Evolutionary conservation across 129 eudicot species (phyloP).

Genomic region (Scalesia atractyloides): DNA sequence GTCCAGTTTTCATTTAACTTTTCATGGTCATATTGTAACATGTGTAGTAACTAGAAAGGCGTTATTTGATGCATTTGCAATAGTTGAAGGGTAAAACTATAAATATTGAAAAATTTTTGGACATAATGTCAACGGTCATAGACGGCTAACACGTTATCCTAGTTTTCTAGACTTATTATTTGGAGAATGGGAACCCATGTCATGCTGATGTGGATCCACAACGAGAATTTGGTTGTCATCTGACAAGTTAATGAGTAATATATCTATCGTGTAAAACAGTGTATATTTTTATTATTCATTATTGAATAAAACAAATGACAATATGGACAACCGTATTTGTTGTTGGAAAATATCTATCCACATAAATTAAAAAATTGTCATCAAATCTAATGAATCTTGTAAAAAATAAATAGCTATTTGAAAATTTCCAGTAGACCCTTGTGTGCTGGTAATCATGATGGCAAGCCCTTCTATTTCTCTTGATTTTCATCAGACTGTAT

Average conservation of each 20-base stretch:
- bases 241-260: not conserved
- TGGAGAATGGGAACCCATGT: slow-evolving; percentile 1
- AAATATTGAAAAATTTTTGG: slow-evolving; percentile 8
- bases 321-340: not conserved
- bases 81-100: not conserved
- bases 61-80: not conserved
- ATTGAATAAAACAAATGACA: not conserved
- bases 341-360: not conserved
- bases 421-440: no score
- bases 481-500: no score
- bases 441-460: no score
- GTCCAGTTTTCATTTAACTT: not conserved
- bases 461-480: no score
- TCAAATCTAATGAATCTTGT: not conserved
- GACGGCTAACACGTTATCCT: slow-evolving; percentile 5
- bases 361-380: not conserved
- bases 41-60: not conserved
- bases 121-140: slow-evolving; percentile 18
- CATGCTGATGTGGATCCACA: slow-evolving; percentile 35
- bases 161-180: not conserved
- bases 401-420: no score
- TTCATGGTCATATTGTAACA: no score
- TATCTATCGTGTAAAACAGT: not conserved
- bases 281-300: no score
- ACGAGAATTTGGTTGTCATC: not conserved